Evolutionary conservation across 495 filamentous ascomycete genomes (phyloP), one percentile per base, ranked within the genome.

Genomic region (Margaritispora aquatica): DNA sequence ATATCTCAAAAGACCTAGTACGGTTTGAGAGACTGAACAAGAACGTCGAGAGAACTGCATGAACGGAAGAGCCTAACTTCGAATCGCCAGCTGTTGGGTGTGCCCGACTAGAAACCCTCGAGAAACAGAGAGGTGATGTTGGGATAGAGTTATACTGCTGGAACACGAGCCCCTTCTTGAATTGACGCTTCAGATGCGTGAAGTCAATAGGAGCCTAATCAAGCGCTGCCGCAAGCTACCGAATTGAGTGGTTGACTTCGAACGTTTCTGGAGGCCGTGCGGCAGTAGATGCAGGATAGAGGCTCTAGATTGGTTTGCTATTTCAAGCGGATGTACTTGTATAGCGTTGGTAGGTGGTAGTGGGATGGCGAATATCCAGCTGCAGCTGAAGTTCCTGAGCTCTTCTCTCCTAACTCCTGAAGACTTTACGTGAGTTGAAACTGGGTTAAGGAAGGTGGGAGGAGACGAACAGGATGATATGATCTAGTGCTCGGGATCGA

Each of bases 71-170:
- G 50, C 57, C 53, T 41, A 48, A 58, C 17, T 27, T 51, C 26
- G 49, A 29, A 24, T 9, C 53, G 36, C 19, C 38, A 34, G 23
- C 22, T 34, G 57, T 19, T 49, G 36, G 17, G 59, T 57, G 57
- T 48, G 56, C 52, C 52, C 31, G 29, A 59, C 47, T n/a, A 48
- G 31, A 57, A 44, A 54, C 53, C 13, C 20, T 31, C 27, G 34
- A 57, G 52, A 49, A 55, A 58, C 23, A 50, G 57, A 60, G 47
- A n/a, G 19, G 26, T 57, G 62, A 64, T 29, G 58, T 64, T 61
- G 53, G 54, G 54, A 60, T 61, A 64, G 54, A 64, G 58, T 60
- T 64, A 47, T 23, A 29, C 48, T 57, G 19, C 36, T 26, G 50
- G 51, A 49, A 46, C 53, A 49, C 51, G 26, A 47, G 15, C 44